Evolutionary conservation across 2,329 filamentous ascomycete species (phyloP), one percentile per base, ranked within the genome.

Genomic region (Furcasterigmium sp.): DNA sequence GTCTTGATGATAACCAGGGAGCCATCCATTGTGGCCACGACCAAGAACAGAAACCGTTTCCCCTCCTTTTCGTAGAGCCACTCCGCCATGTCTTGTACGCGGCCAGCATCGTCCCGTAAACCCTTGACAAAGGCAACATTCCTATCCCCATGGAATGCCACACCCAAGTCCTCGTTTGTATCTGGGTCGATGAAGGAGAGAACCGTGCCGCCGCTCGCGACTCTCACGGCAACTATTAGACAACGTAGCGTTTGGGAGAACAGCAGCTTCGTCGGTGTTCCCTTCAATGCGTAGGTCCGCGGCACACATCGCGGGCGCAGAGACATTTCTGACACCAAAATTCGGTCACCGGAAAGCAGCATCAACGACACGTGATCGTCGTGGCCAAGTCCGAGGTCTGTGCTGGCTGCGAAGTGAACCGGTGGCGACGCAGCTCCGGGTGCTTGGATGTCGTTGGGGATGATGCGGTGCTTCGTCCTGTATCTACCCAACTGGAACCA

Each of bases 41-140:
- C 69, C 25, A 88, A 67, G 54, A 81, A 84, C 2, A 76, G 70
- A 59, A 83, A 85, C 0, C 63, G 70, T 43, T 74, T 77, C n/a
- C 68, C 69, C 29, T 77, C 70, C 43, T 77, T 76, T 25, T 67
- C 62, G 48, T 77, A 80, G 5, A 69, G 58, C 85, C 85, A 90
- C 47, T 87, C 80, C 2, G 74, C 60, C 8, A 90, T 59, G 1
- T 76, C 71, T 35, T 78, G 69, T 2, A 90, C 75, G 30, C 70
- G 71, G 48, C 85, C 81, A 1, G 75, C 75, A 1, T 61, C 49
- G 36, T 76, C 70, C 2, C 76, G 77, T 14, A 89, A 64, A 4
- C 75, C 74, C 14, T 69, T 71, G 23, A 83, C 74, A 44, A 73
- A 76, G 1, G 72, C 62, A 1, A 69, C 58, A 1, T 62, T 56